phyloP scores from a whole-genome alignment of 768 basidiomycete species.

The Obba rivulosa region DNA sequence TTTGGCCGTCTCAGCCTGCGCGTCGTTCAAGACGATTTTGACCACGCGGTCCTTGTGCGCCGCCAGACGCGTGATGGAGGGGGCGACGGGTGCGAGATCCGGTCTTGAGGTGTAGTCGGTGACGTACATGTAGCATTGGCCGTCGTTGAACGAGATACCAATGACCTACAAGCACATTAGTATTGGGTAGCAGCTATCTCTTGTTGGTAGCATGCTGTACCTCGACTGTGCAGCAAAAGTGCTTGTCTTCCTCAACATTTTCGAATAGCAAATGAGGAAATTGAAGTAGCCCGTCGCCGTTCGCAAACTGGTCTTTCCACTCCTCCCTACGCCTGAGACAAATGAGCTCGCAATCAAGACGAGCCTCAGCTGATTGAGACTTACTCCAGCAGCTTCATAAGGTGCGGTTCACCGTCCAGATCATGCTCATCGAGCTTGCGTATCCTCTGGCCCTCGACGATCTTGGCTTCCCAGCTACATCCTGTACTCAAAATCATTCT shows the following conservation, averaged over 20 bases:
- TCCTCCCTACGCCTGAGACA: conserved; percentile 45
- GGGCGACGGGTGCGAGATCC: conserved; percentile 29
- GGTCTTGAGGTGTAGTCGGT: conserved; percentile 61
- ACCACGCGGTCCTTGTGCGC: conserved; percentile 47
- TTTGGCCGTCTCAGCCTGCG: conserved; percentile 37
- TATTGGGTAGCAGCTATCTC: neutral
- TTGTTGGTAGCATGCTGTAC: conserved; percentile 27
- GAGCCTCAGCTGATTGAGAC: conserved; percentile 15
- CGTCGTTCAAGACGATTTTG: conserved; percentile 46
- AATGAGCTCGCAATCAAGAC: neutral
- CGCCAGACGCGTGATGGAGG: conserved; percentile 33
- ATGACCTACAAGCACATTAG: conserved; percentile 37
- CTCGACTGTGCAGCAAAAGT: conserved; percentile 57
- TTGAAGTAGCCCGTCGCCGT: conserved; percentile 20
- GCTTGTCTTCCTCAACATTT: conserved; percentile 36
- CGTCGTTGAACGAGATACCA: conserved; percentile 29
- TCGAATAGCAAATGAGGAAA: conserved; percentile 44
- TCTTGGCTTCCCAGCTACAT: conserved; percentile 49
- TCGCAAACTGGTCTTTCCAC: conserved; percentile 30
- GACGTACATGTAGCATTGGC: conserved; percentile 42
- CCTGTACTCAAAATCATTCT: conserved; percentile 35
- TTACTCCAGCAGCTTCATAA: conserved; percentile 50
- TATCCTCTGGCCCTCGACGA: conserved; percentile 45
- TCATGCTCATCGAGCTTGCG: conserved; percentile 36
- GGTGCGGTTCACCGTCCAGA: conserved; percentile 27